Evolutionary conservation across 108 stramenopile genomes (phyloP).

Genomic region (Nitzschia sp.): DNA sequence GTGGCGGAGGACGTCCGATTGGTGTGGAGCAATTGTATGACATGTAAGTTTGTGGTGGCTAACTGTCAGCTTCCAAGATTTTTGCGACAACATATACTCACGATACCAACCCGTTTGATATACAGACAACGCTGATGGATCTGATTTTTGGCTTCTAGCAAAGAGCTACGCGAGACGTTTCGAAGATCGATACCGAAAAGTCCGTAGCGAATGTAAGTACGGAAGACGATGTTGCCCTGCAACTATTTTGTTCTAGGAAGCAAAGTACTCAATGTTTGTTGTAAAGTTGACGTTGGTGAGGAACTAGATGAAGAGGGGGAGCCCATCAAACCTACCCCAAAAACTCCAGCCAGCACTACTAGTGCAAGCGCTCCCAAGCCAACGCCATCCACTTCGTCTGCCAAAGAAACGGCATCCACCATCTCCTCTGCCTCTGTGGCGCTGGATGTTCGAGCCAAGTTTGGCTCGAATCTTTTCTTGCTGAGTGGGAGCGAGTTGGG

Average conservation of each 20-base stretch:
- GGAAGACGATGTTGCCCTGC: background rate
- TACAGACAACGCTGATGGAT: slow-evolving; percentile 94
- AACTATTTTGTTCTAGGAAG: no score
- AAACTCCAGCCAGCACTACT: background rate
- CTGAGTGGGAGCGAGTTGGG: slow-evolving; percentile 87
- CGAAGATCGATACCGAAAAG: slow-evolving; percentile 86
- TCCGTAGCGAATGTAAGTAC: slow-evolving; percentile 66
- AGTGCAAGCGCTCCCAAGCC: background rate
- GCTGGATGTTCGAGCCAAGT: slow-evolving; percentile 79
- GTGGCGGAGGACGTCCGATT: slow-evolving; percentile 91
- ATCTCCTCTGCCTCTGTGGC: slow-evolving; percentile 6
- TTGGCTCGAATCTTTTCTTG: slow-evolving; percentile 81
- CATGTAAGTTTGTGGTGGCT: slow-evolving; percentile 92
- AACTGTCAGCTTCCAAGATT: slow-evolving; percentile 90
- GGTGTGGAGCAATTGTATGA: slow-evolving; percentile 95
- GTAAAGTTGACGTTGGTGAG: slow-evolving; percentile 25
- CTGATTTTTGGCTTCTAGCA: slow-evolving; percentile 89
- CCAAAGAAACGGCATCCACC: slow-evolving; percentile 1
- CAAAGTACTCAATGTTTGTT: background rate
- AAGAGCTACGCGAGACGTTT: slow-evolving; percentile 73
- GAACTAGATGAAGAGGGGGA: slow-evolving; percentile 16
- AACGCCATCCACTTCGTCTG: background rate
- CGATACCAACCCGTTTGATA: no score
- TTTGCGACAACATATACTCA: no score
- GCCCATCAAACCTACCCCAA: background rate